A percentile compares a stretch with the other conserved stretches of the same genome.
These are phyloP conservation scores for Dothiorella sarmentorum DNA, from an alignment of 2,329 filamentous ascomycete species.

Conservation along the genomic window DNA sequence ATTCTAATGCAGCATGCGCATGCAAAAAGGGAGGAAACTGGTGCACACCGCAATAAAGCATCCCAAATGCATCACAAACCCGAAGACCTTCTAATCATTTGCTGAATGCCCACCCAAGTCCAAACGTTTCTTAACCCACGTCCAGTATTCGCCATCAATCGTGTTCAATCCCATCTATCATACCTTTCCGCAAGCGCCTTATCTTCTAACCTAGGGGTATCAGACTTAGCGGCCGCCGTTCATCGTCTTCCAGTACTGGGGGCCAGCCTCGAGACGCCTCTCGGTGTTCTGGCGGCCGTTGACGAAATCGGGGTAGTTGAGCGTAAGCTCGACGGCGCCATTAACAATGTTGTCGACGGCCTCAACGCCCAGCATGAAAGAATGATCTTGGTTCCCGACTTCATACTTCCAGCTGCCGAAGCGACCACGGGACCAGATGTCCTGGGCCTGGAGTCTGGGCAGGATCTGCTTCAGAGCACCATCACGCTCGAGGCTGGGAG, in stretches of 20 bases:
- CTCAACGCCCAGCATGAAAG: constrained; percentile 95
- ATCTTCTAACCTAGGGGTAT: constrained; percentile 6
- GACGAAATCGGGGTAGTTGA: constrained; percentile 97
- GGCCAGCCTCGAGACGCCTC: constrained; percentile 59
- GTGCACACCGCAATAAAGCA: constrained; percentile 9
- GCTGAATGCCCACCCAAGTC: constrained; percentile 8
- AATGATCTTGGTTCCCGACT: constrained; percentile 56
- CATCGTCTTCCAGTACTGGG: constrained; percentile 49
- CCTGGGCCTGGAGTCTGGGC: constrained; percentile 85
- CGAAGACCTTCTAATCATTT: constrained; percentile 10
- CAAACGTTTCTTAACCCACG: constrained; percentile 11
- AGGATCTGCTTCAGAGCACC: constrained; percentile 89
- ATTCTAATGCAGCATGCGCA: constrained; percentile 11
- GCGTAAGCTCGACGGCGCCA: constrained; percentile 83
- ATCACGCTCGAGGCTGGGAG: constrained; percentile 90
- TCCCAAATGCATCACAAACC: constrained; percentile 16
- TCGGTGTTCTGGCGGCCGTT: constrained; percentile 70
- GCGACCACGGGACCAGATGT: constrained; percentile 91
- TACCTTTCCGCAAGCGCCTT: background rate
- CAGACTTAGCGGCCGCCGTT: constrained; percentile 11
- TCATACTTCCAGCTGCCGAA: constrained; percentile 99
- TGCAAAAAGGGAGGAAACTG: constrained; percentile 12
- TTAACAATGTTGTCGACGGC: constrained; percentile 87
- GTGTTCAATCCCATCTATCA: constrained; percentile 1
- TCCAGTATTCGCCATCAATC: constrained; percentile 12